Conservation (phyloP, 2,329 filamentous ascomycete species). For the Botryotinia convoluta region DNA sequence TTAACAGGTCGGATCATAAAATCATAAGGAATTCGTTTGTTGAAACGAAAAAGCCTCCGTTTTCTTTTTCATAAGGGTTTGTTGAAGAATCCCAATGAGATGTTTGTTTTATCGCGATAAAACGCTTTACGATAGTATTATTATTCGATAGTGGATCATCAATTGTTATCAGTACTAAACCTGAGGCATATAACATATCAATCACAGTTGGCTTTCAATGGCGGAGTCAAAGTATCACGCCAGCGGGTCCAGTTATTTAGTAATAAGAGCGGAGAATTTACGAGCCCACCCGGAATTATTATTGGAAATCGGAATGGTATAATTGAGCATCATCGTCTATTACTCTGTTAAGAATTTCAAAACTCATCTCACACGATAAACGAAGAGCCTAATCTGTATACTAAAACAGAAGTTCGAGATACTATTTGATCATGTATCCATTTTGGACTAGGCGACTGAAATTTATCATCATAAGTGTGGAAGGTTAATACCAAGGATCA, state of each 20-base stretch:
- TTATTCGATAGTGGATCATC: not conserved
- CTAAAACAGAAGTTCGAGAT: not conserved
- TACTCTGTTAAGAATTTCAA: not conserved
- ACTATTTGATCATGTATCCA: not conserved
- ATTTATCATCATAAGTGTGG: not conserved
- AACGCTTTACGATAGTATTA: slow-evolving; percentile 4
- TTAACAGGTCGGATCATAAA: not conserved
- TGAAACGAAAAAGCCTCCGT: not conserved
- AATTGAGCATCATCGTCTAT: not conserved
- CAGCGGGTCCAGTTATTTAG: not conserved
- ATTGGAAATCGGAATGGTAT: not conserved
- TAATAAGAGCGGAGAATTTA: not conserved
- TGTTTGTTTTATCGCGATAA: slow-evolving; percentile 13
- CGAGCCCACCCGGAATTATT: not conserved
- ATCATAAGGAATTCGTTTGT: not conserved
- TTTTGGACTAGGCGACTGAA: not conserved
- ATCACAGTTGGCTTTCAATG: not conserved
- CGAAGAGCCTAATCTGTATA: not conserved
- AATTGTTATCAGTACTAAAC: not conserved
- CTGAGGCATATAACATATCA: not conserved
- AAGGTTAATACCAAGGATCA: not conserved
- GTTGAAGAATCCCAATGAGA: not conserved
- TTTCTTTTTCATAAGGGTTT: not conserved
- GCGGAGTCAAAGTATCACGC: not conserved
- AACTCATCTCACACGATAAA: not conserved